Percentiles rank a stretch among this genome's conserved stretches.
Conservation (phyloP, 331 rosid genomes). For the Quercus lobata region DNA sequence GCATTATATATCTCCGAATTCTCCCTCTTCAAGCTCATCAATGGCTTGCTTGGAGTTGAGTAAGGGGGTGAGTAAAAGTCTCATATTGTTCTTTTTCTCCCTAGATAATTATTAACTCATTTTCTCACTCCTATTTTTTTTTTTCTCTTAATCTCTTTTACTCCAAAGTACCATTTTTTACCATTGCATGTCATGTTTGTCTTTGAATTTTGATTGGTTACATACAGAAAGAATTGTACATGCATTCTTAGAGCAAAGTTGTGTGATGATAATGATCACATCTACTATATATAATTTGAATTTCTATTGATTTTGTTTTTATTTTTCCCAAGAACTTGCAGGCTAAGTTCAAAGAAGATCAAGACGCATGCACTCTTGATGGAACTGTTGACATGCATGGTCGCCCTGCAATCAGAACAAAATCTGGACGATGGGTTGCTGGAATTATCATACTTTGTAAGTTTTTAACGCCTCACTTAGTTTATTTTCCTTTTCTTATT, state of each 20-base stretch:
- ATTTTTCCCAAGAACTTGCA: neutral
- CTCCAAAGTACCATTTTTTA: neutral
- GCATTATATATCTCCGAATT: neutral
- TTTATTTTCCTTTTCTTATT: neutral
- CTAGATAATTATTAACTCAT: neutral
- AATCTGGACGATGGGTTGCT: slow-evolving; percentile 88
- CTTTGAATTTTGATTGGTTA: neutral
- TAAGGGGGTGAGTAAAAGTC: slow-evolving; percentile 23
- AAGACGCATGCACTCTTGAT: slow-evolving; percentile 63
- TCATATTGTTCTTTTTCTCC: neutral
- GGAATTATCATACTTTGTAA: slow-evolving; percentile 85
- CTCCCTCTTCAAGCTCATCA: slow-evolving; percentile 11
- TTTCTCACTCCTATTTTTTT: neutral
- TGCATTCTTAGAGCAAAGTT: neutral
- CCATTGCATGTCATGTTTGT: neutral
- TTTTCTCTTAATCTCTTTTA: neutral
- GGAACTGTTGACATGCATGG: slow-evolving; percentile 79
- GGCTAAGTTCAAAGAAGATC: slow-evolving; percentile 48
- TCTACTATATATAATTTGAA: too few relatives aligned
- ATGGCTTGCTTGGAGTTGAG: slow-evolving; percentile 44
- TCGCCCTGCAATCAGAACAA: slow-evolving; percentile 69
- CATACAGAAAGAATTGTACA: neutral
- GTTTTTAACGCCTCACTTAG: slow-evolving; percentile 5
- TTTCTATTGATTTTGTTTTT: neutral
- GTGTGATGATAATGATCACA: neutral